phyloP scores from a whole-genome alignment of 192 early-diverging fungal genomes.

The Pilobolus umbonatus region DNA sequence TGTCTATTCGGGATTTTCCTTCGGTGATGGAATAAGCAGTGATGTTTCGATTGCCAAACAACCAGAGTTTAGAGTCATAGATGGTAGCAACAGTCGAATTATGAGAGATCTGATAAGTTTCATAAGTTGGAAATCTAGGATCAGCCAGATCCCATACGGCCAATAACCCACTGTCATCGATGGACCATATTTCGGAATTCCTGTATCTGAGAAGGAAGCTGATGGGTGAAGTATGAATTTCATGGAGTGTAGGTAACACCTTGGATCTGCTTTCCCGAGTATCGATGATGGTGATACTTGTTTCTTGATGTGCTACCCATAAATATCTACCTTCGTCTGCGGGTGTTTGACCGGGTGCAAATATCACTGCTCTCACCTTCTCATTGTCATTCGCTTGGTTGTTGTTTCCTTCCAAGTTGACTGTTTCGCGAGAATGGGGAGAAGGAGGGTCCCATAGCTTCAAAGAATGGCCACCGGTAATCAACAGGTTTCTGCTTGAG shows the following conservation, averaged over 20 bases:
- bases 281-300: slow-evolving; percentile 56
- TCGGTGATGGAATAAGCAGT: slow-evolving; percentile 45
- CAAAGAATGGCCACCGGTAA: slow-evolving; percentile 42
- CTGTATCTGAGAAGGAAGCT: slow-evolving; percentile 51
- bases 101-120: slow-evolving; percentile 20
- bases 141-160: slow-evolving; percentile 45
- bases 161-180: slow-evolving; percentile 61
- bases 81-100: slow-evolving; percentile 48
- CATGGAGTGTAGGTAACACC: slow-evolving; percentile 33
- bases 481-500: slow-evolving; percentile 43
- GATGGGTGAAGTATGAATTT: slow-evolving; percentile 44
- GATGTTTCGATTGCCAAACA: slow-evolving; percentile 49
- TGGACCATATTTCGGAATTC: slow-evolving; percentile 57
- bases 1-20: slow-evolving; percentile 24
- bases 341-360: slow-evolving; percentile 48
- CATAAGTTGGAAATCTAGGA: not conserved
- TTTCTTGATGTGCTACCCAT: slow-evolving; percentile 62
- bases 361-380: slow-evolving; percentile 31
- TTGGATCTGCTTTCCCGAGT: slow-evolving; percentile 21
- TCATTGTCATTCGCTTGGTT: slow-evolving; percentile 39
- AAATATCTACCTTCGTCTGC: slow-evolving; percentile 56
- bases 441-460: slow-evolving; percentile 40
- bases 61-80: slow-evolving; percentile 55
- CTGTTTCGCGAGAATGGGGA: slow-evolving; percentile 38
- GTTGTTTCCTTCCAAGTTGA: slow-evolving; percentile 39